Evolutionary conservation across 176 grass and related monocot genomes (phyloP), one percentile per base, ranked within the genome.

Genomic region (Avena insularis): DNA sequence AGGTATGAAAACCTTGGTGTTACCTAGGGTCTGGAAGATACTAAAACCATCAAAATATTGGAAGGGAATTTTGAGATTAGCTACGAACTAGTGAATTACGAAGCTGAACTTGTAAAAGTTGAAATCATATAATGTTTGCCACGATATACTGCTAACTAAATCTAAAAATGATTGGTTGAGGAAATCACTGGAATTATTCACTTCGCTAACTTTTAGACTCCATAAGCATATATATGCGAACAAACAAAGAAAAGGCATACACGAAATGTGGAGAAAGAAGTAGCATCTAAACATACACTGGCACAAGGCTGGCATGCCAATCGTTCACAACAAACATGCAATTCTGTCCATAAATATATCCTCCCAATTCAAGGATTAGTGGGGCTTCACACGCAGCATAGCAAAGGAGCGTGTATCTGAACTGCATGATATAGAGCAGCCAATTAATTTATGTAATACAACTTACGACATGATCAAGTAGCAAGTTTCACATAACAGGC

Each of bases 301-400:
- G 88, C 35, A 98, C 96, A 91, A 98, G 96, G 74, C 93, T 90
- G 88, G 96, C 90, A 92, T 98, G 96, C 96, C 96, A 98, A 91
- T 98, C 96, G 35, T 98, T 98, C 50, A 95, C 93, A 81, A 96
- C 76, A 88, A 98, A 98, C 85, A 98, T 91, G 75, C 96, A 92
- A 33, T 86, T 91, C 79, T 98, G 88, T 19, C 96, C 96, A 89
- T 96, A 98, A 78, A 84, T 94, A 85, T 86, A 95, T 80, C 93
- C 96, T 90, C 96, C 96, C 85, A 98, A 84, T 91, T 93, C 87
- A 83, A 98, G 96, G 21, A 98, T 84, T 82, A 96, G 86, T 77
- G 96, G 96, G 82, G 96, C 96, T 77, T 98, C 96, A 78, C 96
- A 98, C 78, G 96, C 93, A 69, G 96, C 93, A 81, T 98, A 89